Percentiles rank a stretch among this genome's conserved stretches.
Evolutionary conservation across 2,329 filamentous ascomycete genomes (phyloP).

Genomic region (Aureobasidium sp.): DNA sequence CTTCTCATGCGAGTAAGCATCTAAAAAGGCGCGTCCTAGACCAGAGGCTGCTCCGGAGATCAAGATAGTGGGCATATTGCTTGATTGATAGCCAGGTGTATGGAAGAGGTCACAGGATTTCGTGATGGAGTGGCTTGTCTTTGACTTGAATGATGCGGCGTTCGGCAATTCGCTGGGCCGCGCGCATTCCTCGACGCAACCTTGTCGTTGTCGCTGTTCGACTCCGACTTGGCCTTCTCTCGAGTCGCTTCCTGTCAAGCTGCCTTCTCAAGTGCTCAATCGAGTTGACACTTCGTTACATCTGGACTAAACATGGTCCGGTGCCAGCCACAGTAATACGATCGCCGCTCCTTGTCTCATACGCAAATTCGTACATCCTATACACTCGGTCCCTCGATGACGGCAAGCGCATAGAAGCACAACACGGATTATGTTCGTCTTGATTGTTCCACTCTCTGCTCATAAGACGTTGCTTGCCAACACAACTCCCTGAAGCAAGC

Average conservation of each 20-base stretch:
- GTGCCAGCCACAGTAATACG: neutral
- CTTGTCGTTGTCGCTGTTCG: neutral
- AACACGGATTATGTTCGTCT: conserved; percentile 9
- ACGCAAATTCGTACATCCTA: neutral
- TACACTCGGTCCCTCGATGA: neutral
- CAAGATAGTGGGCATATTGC: conserved; percentile 24
- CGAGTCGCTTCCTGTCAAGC: neutral
- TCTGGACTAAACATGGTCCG: neutral
- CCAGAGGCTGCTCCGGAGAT: conserved; percentile 34
- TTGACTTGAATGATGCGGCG: neutral
- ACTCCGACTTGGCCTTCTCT: neutral
- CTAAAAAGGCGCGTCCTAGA: conserved; percentile 31
- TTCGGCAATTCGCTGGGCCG: conserved; percentile 7
- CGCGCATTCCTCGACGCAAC: conserved; percentile 1
- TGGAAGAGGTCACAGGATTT: neutral
- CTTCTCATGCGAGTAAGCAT: conserved; percentile 21
- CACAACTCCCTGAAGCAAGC: neutral
- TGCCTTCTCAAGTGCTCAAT: neutral
- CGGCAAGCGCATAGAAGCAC: neutral
- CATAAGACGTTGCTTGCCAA: neutral
- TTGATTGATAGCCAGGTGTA: neutral
- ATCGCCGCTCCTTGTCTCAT: neutral
- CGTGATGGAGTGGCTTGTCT: neutral
- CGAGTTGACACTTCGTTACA: neutral
- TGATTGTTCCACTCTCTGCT: neutral